A percentile compares a stretch with the other conserved stretches of the same genome.
Evolutionary conservation across 164 flowering plant species (phyloP).

Genomic region (Dillenia turbinata): DNA sequence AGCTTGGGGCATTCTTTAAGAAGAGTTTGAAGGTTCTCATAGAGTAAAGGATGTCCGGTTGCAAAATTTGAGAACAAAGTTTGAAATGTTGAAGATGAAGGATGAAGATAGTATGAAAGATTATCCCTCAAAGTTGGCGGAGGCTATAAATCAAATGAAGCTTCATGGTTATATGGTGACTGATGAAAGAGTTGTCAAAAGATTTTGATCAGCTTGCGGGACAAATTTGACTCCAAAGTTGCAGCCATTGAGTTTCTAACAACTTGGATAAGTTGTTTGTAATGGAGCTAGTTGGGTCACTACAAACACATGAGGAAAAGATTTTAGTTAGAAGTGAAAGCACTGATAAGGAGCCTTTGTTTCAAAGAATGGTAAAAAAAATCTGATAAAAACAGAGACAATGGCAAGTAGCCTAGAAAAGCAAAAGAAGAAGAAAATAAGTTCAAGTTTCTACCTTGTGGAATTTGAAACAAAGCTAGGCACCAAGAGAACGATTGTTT

Average conservation of each 20-base stretch:
- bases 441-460: background rate
- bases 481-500: too few relatives aligned
- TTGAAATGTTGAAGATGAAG: conserved; percentile 2
- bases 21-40: background rate
- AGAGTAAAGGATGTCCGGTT: background rate
- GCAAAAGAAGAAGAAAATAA: background rate
- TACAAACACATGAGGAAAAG: too few relatives aligned
- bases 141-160: background rate
- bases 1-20: background rate
- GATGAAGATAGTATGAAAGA: background rate
- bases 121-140: background rate
- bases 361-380: background rate
- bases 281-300: too few relatives aligned
- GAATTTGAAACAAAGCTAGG: background rate
- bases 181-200: background rate
- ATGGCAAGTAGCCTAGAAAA: background rate
- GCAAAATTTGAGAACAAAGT: background rate
- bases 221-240: background rate
- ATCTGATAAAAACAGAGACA: background rate
- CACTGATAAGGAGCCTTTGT: background rate
- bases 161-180: background rate
- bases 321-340: too few relatives aligned
- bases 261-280: background rate
- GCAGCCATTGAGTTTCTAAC: background rate
- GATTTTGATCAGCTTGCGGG: background rate